These are phyloP conservation scores for Farysia itapuensis DNA, from an alignment of 1,284 basidiomycete genomes.

Conservation along the genomic window DNA sequence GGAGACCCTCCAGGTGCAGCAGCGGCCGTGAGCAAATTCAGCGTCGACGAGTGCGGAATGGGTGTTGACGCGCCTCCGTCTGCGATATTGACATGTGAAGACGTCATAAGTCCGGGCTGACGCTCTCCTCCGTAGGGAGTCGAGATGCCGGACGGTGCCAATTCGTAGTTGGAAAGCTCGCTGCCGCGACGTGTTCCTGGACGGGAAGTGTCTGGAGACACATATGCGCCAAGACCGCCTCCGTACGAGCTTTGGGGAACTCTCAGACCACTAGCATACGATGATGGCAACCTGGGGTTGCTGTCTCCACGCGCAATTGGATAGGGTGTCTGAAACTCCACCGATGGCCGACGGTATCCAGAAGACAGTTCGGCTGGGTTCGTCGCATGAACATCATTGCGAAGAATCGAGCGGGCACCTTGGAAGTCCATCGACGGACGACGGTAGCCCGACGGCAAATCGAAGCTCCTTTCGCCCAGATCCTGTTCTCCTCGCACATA, in stretches of 20 bases:
- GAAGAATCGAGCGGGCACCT: background rate
- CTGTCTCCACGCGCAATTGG: background rate
- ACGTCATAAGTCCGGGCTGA: background rate
- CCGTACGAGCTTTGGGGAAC: conserved; percentile 6
- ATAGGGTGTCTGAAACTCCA: too few species aligned
- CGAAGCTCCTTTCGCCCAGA: conserved; percentile 5
- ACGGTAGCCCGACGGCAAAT: too few species aligned
- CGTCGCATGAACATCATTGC: too few species aligned
- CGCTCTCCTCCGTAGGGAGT: background rate
- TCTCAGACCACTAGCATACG: conserved; percentile 5
- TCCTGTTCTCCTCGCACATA: conserved; percentile 1
- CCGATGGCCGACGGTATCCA: too few species aligned
- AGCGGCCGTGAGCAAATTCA: conserved; percentile 19
- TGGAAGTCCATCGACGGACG: background rate
- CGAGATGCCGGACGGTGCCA: background rate
- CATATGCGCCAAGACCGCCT: too few species aligned
- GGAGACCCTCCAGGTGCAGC: conserved; percentile 4
- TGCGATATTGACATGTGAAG: too few species aligned
- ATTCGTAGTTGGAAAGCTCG: background rate
- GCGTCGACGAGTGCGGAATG: conserved; percentile 13
- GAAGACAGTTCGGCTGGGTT: background rate
- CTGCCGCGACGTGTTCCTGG: background rate
- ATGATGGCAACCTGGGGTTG: background rate
- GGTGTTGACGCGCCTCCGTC: background rate
- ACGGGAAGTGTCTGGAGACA: background rate